Evolutionary conservation across 2,329 filamentous ascomycete genomes (phyloP), one percentile per base, ranked within the genome.

Genomic region (Neofusicoccum sp.): DNA sequence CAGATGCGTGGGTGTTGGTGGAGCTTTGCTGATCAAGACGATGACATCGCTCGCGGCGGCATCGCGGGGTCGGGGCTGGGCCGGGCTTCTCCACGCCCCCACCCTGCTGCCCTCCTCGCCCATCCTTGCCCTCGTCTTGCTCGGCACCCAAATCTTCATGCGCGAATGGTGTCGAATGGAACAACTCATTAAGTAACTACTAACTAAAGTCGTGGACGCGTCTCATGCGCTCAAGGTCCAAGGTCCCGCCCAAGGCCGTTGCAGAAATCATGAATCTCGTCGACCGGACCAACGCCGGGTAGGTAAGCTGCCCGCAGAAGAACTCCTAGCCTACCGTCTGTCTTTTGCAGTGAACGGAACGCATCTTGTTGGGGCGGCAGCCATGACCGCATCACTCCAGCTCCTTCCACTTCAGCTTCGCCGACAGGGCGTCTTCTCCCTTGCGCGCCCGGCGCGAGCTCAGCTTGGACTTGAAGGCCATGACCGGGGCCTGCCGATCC

Each of bases 381-480:
- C 43, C 20, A 9, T 12, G 11, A 4, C 40, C 14, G 43, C 24
- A 24, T 34, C 28, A 56, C 26, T 31, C 16, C 9, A 43, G 43
- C 14, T 56, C 51, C 28, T 56, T 56, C 11, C 43, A 36, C 28
- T 33, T 48, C 36, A 40, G 11, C 45, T 56, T 56, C 28, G 36
- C n/a, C 28, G 28, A 24, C 12, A 56, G 3, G 6, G 26, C 9
- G 20, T 12, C 36, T 16, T 20, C 36, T 20, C 43, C 51, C n/a
- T 28, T 38, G n/a, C 38, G 51, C n/a, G 36, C 33, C 38, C 51
- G 24, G 38, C 51, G 51, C 51, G 51, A 30, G 26, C 20, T 31
- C 36, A 56, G 51, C 28, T 43, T 56, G 36, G 51, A 43, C n/a
- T 56, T 56, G 51, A 56, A 56, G 8, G 51, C 41, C 28, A 56